A percentile compares a stretch with the other conserved stretches of the same genome.
Evolutionary conservation across 345 rosid genomes (phyloP).

Genomic region (Nasturtium officinale): DNA sequence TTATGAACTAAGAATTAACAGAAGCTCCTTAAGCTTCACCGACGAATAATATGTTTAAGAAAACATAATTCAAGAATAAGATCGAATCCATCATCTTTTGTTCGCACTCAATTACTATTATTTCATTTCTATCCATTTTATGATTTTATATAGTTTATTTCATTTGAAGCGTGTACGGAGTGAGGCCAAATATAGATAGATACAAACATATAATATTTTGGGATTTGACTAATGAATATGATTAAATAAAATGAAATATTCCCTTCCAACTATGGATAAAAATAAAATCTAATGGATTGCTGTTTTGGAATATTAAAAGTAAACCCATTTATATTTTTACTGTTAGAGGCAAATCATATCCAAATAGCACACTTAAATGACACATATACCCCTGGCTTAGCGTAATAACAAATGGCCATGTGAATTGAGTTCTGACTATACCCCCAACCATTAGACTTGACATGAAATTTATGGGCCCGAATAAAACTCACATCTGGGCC

Average conservation of each 20-base stretch:
- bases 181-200: background rate
- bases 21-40: background rate
- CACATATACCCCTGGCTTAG: constrained; percentile 24
- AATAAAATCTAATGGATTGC: background rate
- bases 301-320: constrained; percentile 27
- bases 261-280: constrained; percentile 25
- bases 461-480: constrained; percentile 35
- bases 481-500: constrained; percentile 27
- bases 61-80: background rate
- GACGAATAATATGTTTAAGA: background rate
- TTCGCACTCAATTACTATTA: constrained; percentile 6
- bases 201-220: background rate
- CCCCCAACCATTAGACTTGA: constrained; percentile 7
- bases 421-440: constrained; percentile 21
- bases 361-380: background rate
- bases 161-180: background rate
- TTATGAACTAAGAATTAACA: background rate
- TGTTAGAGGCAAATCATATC: constrained; percentile 36
- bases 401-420: constrained; percentile 14
- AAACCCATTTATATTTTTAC: too few relatives aligned
- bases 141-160: constrained; percentile 1
- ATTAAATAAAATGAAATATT: constrained; percentile 30
- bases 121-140: background rate
- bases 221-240: background rate
- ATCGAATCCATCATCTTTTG: background rate